These are phyloP conservation scores for Ceratobasidium sp. DNA, from an alignment of 1,284 basidiomycete species.

Conservation along the genomic window DNA sequence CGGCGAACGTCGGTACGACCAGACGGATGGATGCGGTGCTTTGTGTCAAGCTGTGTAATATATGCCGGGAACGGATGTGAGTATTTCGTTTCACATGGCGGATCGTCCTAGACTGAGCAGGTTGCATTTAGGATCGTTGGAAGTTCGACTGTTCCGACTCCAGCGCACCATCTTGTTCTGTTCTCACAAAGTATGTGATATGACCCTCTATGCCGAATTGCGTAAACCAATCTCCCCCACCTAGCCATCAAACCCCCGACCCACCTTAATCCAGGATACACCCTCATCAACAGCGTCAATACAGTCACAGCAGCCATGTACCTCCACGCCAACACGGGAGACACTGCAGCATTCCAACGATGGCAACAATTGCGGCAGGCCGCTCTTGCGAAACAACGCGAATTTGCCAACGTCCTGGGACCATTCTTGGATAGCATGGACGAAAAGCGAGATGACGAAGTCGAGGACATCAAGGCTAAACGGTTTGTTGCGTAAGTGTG, in stretches of 20 bases:
- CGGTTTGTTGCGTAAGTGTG: slow-evolving; percentile 26
- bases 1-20: not conserved
- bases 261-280: not conserved
- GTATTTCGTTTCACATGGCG: not conserved
- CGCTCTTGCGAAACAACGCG: not conserved
- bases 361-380: slow-evolving; percentile 5
- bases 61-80: slow-evolving; percentile 22
- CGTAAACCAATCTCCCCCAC: too few species aligned
- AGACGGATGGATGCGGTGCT: slow-evolving; percentile 30
- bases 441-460: slow-evolving; percentile 2
- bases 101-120: not conserved
- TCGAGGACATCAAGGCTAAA: slow-evolving; percentile 13
- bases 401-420: not conserved
- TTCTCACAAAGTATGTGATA: slow-evolving; percentile 16
- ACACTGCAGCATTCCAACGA: not conserved
- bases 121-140: slow-evolving; percentile 9
- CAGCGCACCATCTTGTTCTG: not conserved
- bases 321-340: not conserved
- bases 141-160: not conserved
- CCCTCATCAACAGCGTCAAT: slow-evolving; percentile 4
- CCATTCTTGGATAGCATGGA: slow-evolving; percentile 11
- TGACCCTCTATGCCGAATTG: too few species aligned
- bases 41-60: slow-evolving; percentile 13
- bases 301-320: not conserved
- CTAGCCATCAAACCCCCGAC: slow-evolving; percentile 13